phyloP scores from a whole-genome alignment of 148 eudicot genomes.

The Nepenthes gracilis region DNA sequence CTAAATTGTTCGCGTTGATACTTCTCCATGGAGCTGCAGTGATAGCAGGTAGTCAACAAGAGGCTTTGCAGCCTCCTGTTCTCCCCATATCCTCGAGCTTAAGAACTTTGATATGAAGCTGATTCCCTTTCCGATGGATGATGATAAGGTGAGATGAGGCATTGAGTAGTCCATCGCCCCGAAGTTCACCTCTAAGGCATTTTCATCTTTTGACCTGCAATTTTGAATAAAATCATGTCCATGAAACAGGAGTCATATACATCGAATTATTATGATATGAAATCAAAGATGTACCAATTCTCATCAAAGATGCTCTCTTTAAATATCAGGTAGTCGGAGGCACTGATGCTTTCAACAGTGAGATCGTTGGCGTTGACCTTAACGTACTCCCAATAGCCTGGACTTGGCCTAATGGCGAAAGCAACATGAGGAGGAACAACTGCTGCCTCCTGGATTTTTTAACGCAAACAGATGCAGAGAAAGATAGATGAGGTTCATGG shows the following conservation, averaged over 20 bases:
- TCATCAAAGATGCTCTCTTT: conserved; percentile 75
- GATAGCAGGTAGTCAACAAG: conserved; percentile 70
- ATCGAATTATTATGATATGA: background rate
- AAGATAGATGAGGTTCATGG: background rate
- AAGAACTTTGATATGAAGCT: conserved; percentile 56
- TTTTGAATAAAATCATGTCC: background rate
- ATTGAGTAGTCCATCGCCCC: conserved; percentile 59
- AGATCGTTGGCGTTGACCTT: conserved; percentile 67
- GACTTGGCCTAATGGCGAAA: conserved; percentile 75
- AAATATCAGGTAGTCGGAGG: conserved; percentile 60
- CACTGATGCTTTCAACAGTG: conserved; percentile 58
- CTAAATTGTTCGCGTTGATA: conserved; percentile 16
- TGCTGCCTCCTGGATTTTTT: conserved; percentile 72
- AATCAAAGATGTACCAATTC: conserved; percentile 29
- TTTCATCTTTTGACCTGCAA: conserved; percentile 86
- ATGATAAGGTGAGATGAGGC: conserved; percentile 56
- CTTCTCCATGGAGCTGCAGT: conserved; percentile 57
- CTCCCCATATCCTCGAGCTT: conserved; percentile 45
- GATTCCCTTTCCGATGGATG: conserved; percentile 77
- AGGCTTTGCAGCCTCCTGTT: conserved; percentile 41
- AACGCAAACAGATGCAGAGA: background rate
- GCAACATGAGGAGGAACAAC: conserved; percentile 81
- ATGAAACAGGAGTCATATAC: background rate
- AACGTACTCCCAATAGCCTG: conserved; percentile 82
- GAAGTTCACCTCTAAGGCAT: conserved; percentile 80